Conservation (phyloP, 441 rosid species). For the Erysimum cheiri region DNA sequence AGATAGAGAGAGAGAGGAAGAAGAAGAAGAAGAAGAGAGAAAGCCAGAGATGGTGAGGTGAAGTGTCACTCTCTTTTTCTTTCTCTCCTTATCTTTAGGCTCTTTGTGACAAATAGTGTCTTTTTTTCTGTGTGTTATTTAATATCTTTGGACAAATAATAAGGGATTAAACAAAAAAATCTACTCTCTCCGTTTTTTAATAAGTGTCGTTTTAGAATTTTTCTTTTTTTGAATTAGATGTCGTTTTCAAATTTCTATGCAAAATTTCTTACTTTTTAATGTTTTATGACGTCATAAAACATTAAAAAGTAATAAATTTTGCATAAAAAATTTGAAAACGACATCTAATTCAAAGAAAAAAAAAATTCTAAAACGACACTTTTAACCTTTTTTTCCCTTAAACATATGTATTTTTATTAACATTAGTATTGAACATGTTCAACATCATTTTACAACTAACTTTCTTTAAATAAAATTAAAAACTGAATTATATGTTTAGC, state of each 20-base stretch:
- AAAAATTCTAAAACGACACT: too few relatives aligned
- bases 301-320: too few relatives aligned
- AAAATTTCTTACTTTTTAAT: too few relatives aligned
- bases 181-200: too few relatives aligned
- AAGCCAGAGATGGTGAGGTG: slow-evolving; percentile 39
- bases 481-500: too few relatives aligned
- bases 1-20: slow-evolving; percentile 8
- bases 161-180: not conserved
- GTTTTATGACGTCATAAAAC: too few relatives aligned
- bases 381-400: not conserved
- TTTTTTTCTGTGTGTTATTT: not conserved
- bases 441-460: slow-evolving; percentile 25
- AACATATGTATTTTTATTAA: not conserved
- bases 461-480: slow-evolving; percentile 21
- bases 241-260: too few relatives aligned
- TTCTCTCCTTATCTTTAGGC: slow-evolving; percentile 35
- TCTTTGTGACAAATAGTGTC: slow-evolving; percentile 15
- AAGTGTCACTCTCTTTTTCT: slow-evolving; percentile 44
- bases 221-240: too few relatives aligned
- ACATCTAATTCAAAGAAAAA: too few relatives aligned
- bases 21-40: slow-evolving; percentile 29
- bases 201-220: too few relatives aligned
- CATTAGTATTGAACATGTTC: not conserved
- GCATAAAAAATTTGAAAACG: too few relatives aligned
- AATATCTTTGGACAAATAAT: not conserved